These are phyloP conservation scores for Dothidotthia symphoricarpi DNA, from an alignment of 2,329 filamentous ascomycete genomes.

Conservation along the genomic window DNA sequence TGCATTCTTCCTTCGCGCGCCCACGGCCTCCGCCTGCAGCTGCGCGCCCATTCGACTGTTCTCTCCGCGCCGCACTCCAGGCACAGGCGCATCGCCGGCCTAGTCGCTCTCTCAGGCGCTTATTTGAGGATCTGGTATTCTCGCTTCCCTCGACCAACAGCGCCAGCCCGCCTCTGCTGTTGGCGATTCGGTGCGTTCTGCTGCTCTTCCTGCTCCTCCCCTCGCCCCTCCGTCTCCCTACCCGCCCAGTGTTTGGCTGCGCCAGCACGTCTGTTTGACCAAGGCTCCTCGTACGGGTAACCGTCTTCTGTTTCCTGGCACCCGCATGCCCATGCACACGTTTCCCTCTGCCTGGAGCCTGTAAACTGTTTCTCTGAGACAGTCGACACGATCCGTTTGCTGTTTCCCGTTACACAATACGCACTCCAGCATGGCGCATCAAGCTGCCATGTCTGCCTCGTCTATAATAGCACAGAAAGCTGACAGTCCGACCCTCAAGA, in stretches of 20 bases:
- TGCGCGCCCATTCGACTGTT: constrained; percentile 15
- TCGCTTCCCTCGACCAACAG: constrained; percentile 37
- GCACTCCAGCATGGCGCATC: constrained; percentile 7
- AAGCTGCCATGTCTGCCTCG: constrained; percentile 26
- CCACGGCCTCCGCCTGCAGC: constrained; percentile 3
- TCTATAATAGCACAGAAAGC: constrained; percentile 27
- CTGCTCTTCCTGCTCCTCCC: constrained; percentile 18
- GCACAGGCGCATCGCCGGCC: constrained; percentile 35
- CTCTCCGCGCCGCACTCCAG: constrained; percentile 25
- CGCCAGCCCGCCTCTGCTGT: constrained; percentile 20
- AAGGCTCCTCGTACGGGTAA: constrained; percentile 7
- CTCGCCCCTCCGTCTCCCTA: constrained; percentile 5
- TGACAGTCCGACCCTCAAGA: constrained; percentile 39
- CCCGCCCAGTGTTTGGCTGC: constrained; percentile 4
- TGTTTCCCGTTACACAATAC: constrained; percentile 6
- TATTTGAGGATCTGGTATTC: constrained; percentile 46
- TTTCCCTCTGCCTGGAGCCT: constrained; percentile 7
- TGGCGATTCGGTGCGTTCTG: constrained; percentile 36
- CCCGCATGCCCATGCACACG: constrained; percentile 8
- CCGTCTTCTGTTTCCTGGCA: constrained; percentile 9
- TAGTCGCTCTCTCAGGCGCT: constrained; percentile 43
- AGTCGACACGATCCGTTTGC: constrained; percentile 2
- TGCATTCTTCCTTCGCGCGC: constrained; percentile 7
- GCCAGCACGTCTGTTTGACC: constrained; percentile 6
- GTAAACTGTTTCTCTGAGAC: too few relatives aligned